Conservation (phyloP, 768 basidiomycete genomes). For the Tricholoma sp. region DNA sequence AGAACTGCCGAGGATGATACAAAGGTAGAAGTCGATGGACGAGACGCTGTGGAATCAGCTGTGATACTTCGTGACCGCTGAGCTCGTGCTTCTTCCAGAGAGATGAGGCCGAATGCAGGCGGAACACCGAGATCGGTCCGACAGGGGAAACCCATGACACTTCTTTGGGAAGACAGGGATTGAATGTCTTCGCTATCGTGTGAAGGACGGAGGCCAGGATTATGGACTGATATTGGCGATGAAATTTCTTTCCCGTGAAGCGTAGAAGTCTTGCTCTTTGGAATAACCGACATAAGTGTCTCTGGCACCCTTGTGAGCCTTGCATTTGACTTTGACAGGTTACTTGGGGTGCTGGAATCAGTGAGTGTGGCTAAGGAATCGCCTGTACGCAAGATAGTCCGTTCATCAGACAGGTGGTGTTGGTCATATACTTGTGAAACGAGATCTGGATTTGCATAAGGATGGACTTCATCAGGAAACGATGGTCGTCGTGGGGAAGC, state of each 20-base stretch:
- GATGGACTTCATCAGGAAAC: slow-evolving; percentile 46
- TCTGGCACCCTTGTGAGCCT: slow-evolving; percentile 30
- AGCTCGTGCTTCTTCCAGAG: slow-evolving; percentile 75
- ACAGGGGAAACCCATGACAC: slow-evolving; percentile 33
- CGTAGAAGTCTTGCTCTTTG: slow-evolving; percentile 26
- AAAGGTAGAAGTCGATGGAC: slow-evolving; percentile 10
- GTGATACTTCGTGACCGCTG: slow-evolving; percentile 57
- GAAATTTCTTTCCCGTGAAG: slow-evolving; percentile 53
- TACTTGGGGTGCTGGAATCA: slow-evolving; percentile 26
- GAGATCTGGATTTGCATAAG: slow-evolving; percentile 79
- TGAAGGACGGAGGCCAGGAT: slow-evolving; percentile 19
- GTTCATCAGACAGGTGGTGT: slow-evolving; percentile 22
- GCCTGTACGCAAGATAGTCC: slow-evolving; percentile 33
- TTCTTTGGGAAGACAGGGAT: slow-evolving; percentile 20
- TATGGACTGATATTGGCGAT: slow-evolving; percentile 42
- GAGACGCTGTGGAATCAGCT: slow-evolving; percentile 20
- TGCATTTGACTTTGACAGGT: slow-evolving; percentile 27
- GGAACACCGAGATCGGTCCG: slow-evolving; percentile 45
- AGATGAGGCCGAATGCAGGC: slow-evolving; percentile 61
- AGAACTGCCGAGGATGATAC: slow-evolving; percentile 21
- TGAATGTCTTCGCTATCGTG: slow-evolving; percentile 24
- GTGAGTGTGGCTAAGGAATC: slow-evolving; percentile 53
- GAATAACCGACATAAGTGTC: slow-evolving; percentile 16
- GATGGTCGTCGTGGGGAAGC: slow-evolving; percentile 11
- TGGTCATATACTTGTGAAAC: slow-evolving; percentile 34